Evolutionary conservation across 2,329 filamentous ascomycete genomes (phyloP), one percentile per base, ranked within the genome.

Genomic region (Aspergillus niger): DNA sequence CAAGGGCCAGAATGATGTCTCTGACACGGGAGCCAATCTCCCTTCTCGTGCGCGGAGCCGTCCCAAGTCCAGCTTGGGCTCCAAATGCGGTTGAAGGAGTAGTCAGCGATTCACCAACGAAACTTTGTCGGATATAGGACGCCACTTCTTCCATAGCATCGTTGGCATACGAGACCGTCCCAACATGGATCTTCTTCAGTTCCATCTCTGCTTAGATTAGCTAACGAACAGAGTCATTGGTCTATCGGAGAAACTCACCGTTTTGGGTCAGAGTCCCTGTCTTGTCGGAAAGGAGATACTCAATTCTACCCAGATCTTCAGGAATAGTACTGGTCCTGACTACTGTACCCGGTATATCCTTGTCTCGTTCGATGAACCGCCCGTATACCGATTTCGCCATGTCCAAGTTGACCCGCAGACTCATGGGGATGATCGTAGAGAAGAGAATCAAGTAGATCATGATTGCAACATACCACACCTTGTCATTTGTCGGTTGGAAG

Each of bases 391-490:
- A 94, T 78, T 99, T 99, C 41, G 94, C 96, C 86, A 99, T 89
- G 72, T 99, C 95, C 17, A 99, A 82, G 73, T 99, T 99, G 67
- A 99, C 95, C 54, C 95, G 90, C 67, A 99, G 82, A 78, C 92
- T 96, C 76, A 99, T 97, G 1, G 95, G 95, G 26, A 99, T 96
- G 70, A 99, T 99, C 0, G 94, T 98, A n/a, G 94, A 98, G 81
- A 99, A 99, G 1, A 99, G 82, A 62, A 99, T 96, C 64, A 99
- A 80, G 74, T 98, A 99, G n/a, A 94, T 89, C 88, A 97, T 95
- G 70, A 98, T 96, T 65, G 96, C 94, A 67, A 98, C 88, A 75
- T 98, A 99, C 95, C 95, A 99, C 59, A 75, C 68, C 65, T 82
- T 81, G 61, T 81, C 74, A 57, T 79, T 81, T 6, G 74, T 80